Conservation (phyloP, 2,329 filamentous ascomycete species). For the Pseudocercospora fuligena region DNA sequence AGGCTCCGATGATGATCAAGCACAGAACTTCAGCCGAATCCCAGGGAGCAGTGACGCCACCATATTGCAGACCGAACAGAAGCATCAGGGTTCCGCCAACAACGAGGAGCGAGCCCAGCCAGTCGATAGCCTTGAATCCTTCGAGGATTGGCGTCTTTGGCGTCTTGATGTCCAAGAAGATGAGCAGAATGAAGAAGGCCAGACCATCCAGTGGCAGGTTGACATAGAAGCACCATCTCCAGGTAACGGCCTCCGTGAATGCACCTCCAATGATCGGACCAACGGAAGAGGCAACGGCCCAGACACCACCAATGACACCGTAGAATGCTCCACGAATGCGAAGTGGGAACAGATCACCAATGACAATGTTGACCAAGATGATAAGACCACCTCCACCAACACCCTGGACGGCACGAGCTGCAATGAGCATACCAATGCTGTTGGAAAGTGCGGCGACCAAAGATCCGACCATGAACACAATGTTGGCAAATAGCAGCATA, state of each 20-base stretch:
- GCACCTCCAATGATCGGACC: slow-evolving; percentile 66
- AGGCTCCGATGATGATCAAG: slow-evolving; percentile 73
- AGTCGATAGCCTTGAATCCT: slow-evolving; percentile 69
- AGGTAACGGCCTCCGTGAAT: slow-evolving; percentile 65
- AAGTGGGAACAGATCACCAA: slow-evolving; percentile 68
- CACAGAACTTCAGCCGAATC: slow-evolving; percentile 74
- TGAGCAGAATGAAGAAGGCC: slow-evolving; percentile 62
- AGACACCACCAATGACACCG: slow-evolving; percentile 61
- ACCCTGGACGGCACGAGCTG: slow-evolving; percentile 66
- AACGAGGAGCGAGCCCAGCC: slow-evolving; percentile 68
- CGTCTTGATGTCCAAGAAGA: slow-evolving; percentile 70
- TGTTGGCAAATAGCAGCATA: slow-evolving; percentile 63
- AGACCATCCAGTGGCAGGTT: slow-evolving; percentile 68
- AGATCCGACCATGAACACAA: slow-evolving; percentile 63
- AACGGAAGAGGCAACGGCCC: slow-evolving; percentile 11
- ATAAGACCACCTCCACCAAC: slow-evolving; percentile 67
- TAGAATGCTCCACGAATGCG: slow-evolving; percentile 62
- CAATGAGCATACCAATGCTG: slow-evolving; percentile 66
- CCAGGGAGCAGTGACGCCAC: slow-evolving; percentile 78
- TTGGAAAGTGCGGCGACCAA: slow-evolving; percentile 63
- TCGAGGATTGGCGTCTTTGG: slow-evolving; percentile 66
- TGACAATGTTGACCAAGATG: slow-evolving; percentile 66
- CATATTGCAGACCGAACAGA: slow-evolving; percentile 83
- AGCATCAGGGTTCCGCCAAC: slow-evolving; percentile 83
- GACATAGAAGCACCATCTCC: slow-evolving; percentile 68